These are phyloP conservation scores for Candida nitratophila DNA, from an alignment of 805 yeast genomes.

Conservation along the genomic window DNA sequence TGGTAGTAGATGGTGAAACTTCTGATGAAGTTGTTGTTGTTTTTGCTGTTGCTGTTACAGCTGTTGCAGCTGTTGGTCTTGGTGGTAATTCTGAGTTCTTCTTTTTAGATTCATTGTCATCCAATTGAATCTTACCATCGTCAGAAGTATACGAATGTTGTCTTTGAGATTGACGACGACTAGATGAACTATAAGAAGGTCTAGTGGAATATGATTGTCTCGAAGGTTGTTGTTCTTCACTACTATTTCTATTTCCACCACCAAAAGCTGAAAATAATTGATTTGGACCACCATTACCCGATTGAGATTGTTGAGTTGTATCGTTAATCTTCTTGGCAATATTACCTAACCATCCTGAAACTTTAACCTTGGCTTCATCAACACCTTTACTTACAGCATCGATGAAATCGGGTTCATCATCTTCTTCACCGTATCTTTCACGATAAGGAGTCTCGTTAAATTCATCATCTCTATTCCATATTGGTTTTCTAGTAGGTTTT, in stretches of 20 bases:
- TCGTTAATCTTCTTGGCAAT: conserved; percentile 41
- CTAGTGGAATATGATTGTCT: neutral
- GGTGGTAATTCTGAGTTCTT: neutral
- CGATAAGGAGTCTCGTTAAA: conserved; percentile 6
- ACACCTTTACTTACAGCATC: conserved; percentile 66
- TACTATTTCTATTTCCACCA: conserved; percentile 2
- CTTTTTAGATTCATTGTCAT: conserved; percentile 15
- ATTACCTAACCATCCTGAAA: conserved; percentile 74
- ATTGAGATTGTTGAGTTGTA: neutral
- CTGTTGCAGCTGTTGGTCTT: conserved; percentile 24
- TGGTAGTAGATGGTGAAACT: no score
- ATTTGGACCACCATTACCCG: conserved; percentile 1
- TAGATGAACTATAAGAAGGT: neutral
- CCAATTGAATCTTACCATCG: conserved; percentile 10
- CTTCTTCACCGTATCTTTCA: conserved; percentile 15
- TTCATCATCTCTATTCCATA: conserved; percentile 11
- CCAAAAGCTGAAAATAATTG: conserved; percentile 27
- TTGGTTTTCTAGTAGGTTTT: conserved; percentile 21
- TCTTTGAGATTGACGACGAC: neutral
- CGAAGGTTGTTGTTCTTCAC: neutral
- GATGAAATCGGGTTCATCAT: conserved; percentile 41
- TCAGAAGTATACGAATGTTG: neutral
- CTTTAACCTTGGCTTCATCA: conserved; percentile 71
- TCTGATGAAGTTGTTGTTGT: no score
- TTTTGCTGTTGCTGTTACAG: no score